Base-by-base conservation (phyloP, 768 basidiomycete species). In the Leccinum aurantiacum region DNA sequence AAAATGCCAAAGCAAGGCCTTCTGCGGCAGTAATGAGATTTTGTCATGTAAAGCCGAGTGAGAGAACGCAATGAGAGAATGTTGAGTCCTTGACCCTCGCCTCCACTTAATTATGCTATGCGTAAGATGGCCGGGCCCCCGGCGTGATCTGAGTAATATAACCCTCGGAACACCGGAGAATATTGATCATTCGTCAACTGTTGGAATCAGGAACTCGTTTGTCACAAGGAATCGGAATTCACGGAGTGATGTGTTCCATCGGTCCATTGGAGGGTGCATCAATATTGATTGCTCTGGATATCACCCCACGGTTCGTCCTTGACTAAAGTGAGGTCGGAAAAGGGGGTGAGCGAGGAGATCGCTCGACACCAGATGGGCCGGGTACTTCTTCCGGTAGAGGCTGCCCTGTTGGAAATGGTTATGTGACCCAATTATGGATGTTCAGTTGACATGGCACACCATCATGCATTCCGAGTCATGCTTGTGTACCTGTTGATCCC, bases 401-500 rank as follows among this genome's bases (percentile, higher is more conserved):
- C 35, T 35, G 35, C 35, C 56, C 56, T 52, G 33, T 51, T 52
- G 33, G n/a, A 51, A 51, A 50, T 24, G 3, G 19, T 41, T n/a
- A 25, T 27, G 35, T 35, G 11, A 5, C 15, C 24, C 22, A 24
- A 24, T n/a, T 15, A 29, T 29, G 8, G 22, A 47, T n/a, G 27
- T 50, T 15, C 29, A 33, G 11, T 25, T 57, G 48, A 52, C 56
- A 51, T 14, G 24, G 56, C 15, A 35, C 44, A 56, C 29, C 5
- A 31, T 50, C 55, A 54, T 38, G 25, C 8, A 8, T 15, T 41
- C 17, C 38, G 9, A 41, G 25, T 27, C n/a, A 25, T 49, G 24
- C 52, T 19, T 29, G 6, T 19, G 56, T 17, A 25, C 58, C 58
- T 59, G 58, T 25, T 59, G 57, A 59, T 59, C 58, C 58, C 8